Evolutionary conservation across 2,329 filamentous ascomycete genomes (phyloP).

Genomic region (Coleophoma eucalyptorum): DNA sequence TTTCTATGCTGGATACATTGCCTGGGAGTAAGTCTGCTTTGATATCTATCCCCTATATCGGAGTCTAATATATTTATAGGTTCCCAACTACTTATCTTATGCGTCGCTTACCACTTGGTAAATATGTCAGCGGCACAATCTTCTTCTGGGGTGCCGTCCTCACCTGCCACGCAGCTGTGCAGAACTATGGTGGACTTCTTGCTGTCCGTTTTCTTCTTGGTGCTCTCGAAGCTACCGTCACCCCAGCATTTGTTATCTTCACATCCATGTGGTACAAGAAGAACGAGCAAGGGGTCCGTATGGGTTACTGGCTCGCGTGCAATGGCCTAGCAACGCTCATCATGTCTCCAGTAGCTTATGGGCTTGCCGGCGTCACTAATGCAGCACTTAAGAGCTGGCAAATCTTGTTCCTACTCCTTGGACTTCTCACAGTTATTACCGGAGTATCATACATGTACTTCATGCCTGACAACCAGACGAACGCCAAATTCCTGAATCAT

Average conservation of each 20-base stretch:
- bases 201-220: constrained; percentile 52
- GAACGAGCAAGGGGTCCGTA: constrained; percentile 35
- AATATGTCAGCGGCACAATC: constrained; percentile 13
- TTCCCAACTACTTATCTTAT: constrained; percentile 6
- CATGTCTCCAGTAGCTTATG: constrained; percentile 43
- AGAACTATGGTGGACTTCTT: constrained; percentile 31
- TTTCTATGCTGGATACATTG: constrained; percentile 18
- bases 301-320: constrained; percentile 42
- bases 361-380: constrained; percentile 38
- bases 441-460: constrained; percentile 1
- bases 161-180: constrained; percentile 30
- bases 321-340: constrained; percentile 37
- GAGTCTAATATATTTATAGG: background rate
- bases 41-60: background rate
- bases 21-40: constrained; percentile 12
- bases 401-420: constrained; percentile 37
- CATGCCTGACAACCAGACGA: constrained; percentile 8
- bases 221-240: constrained; percentile 50
- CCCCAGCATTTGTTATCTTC: constrained; percentile 53
- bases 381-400: constrained; percentile 31
- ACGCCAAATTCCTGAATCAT: constrained; percentile 7
- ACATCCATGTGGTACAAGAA: constrained; percentile 33
- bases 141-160: constrained; percentile 32
- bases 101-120: constrained; percentile 1
- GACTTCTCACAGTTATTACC: constrained; percentile 3